Percentiles rank a stretch among this genome's conserved stretches.
phyloP scores from a whole-genome alignment of 495 filamentous ascomycete genomes.

The Annulohypoxylon nitens region DNA sequence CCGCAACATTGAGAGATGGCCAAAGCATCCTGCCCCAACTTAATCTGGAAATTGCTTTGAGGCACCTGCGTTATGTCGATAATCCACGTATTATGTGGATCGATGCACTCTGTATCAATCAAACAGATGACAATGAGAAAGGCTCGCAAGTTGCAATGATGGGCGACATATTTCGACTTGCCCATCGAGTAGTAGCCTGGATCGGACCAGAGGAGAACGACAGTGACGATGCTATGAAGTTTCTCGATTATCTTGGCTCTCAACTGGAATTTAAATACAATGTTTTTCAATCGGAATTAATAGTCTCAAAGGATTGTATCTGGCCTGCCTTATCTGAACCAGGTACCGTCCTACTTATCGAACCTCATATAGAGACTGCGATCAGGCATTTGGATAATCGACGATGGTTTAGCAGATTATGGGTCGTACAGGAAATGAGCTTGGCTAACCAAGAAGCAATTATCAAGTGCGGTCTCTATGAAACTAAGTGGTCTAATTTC shows the following conservation, averaged over 20 bases:
- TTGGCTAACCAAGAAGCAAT: conserved; percentile 31
- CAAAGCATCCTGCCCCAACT: not conserved
- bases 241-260: conserved; percentile 23
- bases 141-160: conserved; percentile 46
- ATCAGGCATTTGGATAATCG: conserved; percentile 23
- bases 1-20: not conserved
- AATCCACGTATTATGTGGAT: conserved; percentile 21
- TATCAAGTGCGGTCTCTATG: conserved; percentile 15
- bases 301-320: not conserved
- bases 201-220: conserved; percentile 41
- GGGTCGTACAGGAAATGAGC: conserved; percentile 38
- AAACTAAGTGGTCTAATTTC: conserved; percentile 27
- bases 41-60: conserved; percentile 21
- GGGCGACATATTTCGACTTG: conserved; percentile 47
- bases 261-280: conserved; percentile 1
- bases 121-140: conserved; percentile 43
- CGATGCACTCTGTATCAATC: conserved; percentile 33
- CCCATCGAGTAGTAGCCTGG: conserved; percentile 46
- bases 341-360: not conserved
- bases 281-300: not conserved
- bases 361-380: not conserved
- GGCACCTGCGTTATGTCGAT: conserved; percentile 20
- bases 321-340: not conserved
- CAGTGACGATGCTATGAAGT: conserved; percentile 35
- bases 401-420: conserved; percentile 36